Evolutionary conservation across 768 basidiomycete species (phyloP), one percentile per base, ranked within the genome.

Genomic region (Lentinula sp.): DNA sequence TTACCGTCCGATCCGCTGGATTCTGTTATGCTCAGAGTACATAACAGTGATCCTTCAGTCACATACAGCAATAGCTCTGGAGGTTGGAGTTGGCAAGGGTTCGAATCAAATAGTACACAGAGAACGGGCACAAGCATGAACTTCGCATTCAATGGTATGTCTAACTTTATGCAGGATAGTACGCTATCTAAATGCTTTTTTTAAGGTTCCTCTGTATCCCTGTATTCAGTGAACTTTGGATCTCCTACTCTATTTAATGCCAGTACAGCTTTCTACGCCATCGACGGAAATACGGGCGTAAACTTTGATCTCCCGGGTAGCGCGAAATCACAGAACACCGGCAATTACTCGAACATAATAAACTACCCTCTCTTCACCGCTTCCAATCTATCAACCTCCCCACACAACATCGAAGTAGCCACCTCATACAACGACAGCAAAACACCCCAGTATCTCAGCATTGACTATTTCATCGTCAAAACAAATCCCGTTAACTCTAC

Each of bases 41-140:
- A 59, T 18, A 59, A 50, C 48, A 59, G 57, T 49, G 57, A 59
- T 33, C 57, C 57, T 37, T 59, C 57, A 12, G 43, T 59, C 4
- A 48, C 16, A 15, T 59, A 48, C 18, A 10, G 16, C n/a, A 59
- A 59, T 49, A 49, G 43, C 20, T 35, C 45, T 18, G 57, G 57
- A 43, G 56, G 18, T 35, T 57, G 56, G 57, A 42, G 32, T 20
- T 59, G n/a, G 32, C 57, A 46, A 28, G 32, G 43, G 2, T 48
- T 23, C 12, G 23, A 18, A 8, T 50, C 33, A 8, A 59, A 59
- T 36, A 18, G 32, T 20, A 59, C 57, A 12, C 37, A 46, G 28
- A 56, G 6, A 12, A 35, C 43, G 7, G 57, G 36, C 4, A 48
- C 45, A 39, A 59, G 57, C n/a, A 49, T 59, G 45, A 36, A 43